Base-by-base conservation (phyloP, 208 protist genomes). In the Phytomonas serpens region DNA sequence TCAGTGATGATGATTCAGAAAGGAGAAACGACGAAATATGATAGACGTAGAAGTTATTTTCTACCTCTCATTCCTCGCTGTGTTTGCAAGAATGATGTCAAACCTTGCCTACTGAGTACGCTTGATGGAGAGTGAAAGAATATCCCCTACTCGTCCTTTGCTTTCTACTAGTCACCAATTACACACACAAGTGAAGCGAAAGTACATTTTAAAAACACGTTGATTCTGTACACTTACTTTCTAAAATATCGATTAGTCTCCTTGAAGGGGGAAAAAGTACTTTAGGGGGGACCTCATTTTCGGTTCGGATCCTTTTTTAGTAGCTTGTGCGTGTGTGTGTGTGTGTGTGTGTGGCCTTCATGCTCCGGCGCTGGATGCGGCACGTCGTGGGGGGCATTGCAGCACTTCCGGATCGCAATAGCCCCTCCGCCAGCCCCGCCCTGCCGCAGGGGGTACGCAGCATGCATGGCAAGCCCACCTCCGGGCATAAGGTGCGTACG, bases 391-490 rank as follows among this genome's bases (percentile, higher is more conserved):
- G 19, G 37, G 23, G 33, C 5, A 52, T 33, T 4, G 19, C 36
- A 9, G 61, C 69, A 5, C 42, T 38, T 16, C n/a, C 71, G 14
- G 23, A 16, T 27, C 23, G n/a, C 11, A n/a, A 6, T 36, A 6
- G 2, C 47, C n/a, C 31, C 73, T 23, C 0, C 42, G 31, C 40
- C 71, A 14, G 64, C 71, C 29, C 14, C 72, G n/a, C 64, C 73
- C 33, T 33, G 27, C 29, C 31, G 30, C 37, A 33, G 38, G 61
- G 75, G 4, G 11, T 38, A n/a, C 80, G 87, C 38, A 69, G 32
- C 33, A 85, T 93, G 82, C 88, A 97, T 73, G 92, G 88, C n/a
- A 97, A 97, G 73, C 88, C 88, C 5, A 84, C 91, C n/a, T 81
- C 82, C 16, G 80, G 81, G 7, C 88, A 96, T 80, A 96, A 96